Evolutionary conservation across 2,329 filamentous ascomycete genomes (phyloP).

Genomic region (Calonectria henricotiae): DNA sequence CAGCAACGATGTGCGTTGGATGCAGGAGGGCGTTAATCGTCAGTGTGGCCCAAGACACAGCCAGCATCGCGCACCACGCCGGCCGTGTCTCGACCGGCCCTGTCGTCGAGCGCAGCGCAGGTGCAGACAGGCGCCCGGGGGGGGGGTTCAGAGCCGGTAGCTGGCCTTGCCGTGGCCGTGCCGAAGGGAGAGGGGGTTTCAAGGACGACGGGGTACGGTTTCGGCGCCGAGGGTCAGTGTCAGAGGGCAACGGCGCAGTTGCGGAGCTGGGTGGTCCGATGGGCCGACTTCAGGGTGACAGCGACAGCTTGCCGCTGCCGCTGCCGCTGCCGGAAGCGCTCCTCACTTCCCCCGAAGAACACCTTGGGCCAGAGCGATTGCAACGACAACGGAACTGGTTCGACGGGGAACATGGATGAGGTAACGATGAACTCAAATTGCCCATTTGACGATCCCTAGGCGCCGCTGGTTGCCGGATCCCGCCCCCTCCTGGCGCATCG

Average conservation of each 20-base stretch:
- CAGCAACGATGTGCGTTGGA: conserved; percentile 31
- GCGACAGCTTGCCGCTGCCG: conserved; percentile 22
- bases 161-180: conserved; percentile 30
- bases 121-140: conserved; percentile 29
- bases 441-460: conserved; percentile 21
- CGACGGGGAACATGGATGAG: conserved; percentile 32
- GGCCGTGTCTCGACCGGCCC: conserved; percentile 23
- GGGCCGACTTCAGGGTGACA: conserved; percentile 17
- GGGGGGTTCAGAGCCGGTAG: conserved; percentile 36
- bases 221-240: conserved; percentile 29
- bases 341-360: conserved; percentile 23
- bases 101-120: conserved; percentile 16
- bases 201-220: conserved; percentile 15
- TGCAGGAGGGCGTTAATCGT: conserved; percentile 37
- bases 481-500: conserved; percentile 31
- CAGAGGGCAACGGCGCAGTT: conserved; percentile 21
- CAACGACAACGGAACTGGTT: conserved; percentile 14
- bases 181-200: conserved; percentile 19
- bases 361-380: conserved; percentile 24
- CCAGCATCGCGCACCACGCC: conserved; percentile 32
- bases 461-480: conserved; percentile 12
- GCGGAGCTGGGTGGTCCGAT: conserved; percentile 20
- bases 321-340: conserved; percentile 32
- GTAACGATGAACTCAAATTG: conserved; percentile 18
- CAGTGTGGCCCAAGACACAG: conserved; percentile 32